Base-by-base conservation (phyloP, 257 asterid species). In the Echium plantagineum region DNA sequence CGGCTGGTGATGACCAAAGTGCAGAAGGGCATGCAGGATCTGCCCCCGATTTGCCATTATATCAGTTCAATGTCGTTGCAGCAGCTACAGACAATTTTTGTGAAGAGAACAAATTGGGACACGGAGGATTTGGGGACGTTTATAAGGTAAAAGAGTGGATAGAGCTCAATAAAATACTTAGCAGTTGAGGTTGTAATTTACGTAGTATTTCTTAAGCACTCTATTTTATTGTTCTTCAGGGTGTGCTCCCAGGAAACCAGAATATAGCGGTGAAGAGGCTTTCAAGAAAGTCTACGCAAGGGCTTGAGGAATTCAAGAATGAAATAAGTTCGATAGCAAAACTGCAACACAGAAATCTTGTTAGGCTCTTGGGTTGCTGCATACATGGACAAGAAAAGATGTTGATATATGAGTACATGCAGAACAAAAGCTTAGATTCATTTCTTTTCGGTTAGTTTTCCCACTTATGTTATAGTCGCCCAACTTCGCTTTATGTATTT, bases 81-180 rank as follows among this genome's bases (percentile, higher is more conserved):
- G 64, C 71, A n/a, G 94, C 96, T 22, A 85, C 97, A 2, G 59
- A 70, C 67, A 69, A 83, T 57, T 90, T 90, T 60, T 77, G 89
- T 1, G 22, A 72, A 52, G 70, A 60, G 66, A 87, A 85, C 61
- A 81, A 83, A 71, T 94, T 90, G 10, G 97, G 97, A 59, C 82
- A 85, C 47, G 97, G 97, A 60, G 97, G 97, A 69, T 90, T 87
- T 56, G 97, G 96, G 18, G 80, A 59, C 69, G 97, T 90, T 42
- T 90, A 85, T 71, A 85, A 76, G 81, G 97, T 89, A 35, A 35
- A 8, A 8, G 10, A 35, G 47, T 35, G 15, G 47, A 1, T 35
- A 35, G 47, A 35, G 15, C 10, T 10, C 15, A 7, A 28, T 3
- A 28, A 6, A 28, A 3, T 28, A 28, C 32, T 28, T 28, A 28